Evolutionary conservation across 2,329 filamentous ascomycete species (phyloP), one percentile per base, ranked within the genome.

Genomic region (Botrytis fragariae): DNA sequence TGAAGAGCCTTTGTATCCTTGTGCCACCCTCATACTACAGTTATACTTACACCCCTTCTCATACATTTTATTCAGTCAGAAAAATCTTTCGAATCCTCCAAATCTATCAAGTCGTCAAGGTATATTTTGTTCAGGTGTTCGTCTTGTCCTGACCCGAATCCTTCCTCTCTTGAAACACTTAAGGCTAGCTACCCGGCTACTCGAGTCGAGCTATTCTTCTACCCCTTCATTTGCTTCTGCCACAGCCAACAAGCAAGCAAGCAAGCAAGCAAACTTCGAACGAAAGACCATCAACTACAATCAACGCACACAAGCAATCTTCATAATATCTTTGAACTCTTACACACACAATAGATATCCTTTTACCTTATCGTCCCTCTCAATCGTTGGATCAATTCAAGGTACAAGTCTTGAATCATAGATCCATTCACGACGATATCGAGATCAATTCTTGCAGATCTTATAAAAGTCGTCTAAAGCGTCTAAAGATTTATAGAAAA

Each of bases 71-170:
- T n/a, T 9, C 14, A 10, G 25, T 62, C 35, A 57, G 22, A 62
- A 62, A 61, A 42, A 39, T 39, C 60, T 39, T 39, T 37, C 22
- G 10, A 39, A 61, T 61, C 22, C 37, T 61, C 14, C 35, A 22
- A 39, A 39, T 62, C 35, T 62, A 25, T 62, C 35, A 63, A 44
- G 25, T 20, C 25, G 25, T 48, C 22, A 37, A 65, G 63, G 63
- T 51, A 51, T 25, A 39, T 51, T 51, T 25, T 67, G 63, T 51
- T 51, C 63, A 65, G 63, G 63, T 67, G 63, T 51, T 67, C 63
- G n/a, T 29, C n/a, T 57, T 51, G 12, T 48, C 44, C 44, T 35
- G 32, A 37, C 29, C 63, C 63, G 63, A 51, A 67, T 67, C 63
- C 29, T 48, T 48, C 62, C 44, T 48, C 25, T 35, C 62, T 6